Conservation (phyloP, 2,329 filamentous ascomycete species). For the Calonectria pseudoreteaudii region DNA sequence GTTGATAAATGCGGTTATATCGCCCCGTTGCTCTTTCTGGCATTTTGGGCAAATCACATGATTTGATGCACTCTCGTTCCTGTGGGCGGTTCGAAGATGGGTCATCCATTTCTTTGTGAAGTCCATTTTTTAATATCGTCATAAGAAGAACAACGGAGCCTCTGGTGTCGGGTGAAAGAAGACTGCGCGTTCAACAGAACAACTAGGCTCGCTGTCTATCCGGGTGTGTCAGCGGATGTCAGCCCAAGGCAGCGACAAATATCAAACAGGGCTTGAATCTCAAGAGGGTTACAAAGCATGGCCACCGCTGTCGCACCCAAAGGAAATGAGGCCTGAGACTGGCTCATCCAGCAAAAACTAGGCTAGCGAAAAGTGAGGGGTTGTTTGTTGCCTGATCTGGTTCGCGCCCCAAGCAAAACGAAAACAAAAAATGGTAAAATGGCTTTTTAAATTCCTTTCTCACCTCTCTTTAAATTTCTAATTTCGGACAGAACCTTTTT, state of each 20-base stretch:
- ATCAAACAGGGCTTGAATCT: neutral
- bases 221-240: neutral
- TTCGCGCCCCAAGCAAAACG: neutral
- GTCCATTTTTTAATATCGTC: neutral
- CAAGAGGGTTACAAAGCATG: neutral
- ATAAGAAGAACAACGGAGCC: neutral
- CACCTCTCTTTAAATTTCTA: neutral
- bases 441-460: neutral
- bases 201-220: neutral
- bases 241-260: neutral
- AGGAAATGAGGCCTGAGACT: no score
- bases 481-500: neutral
- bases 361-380: no score
- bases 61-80: neutral
- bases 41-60: neutral
- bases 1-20: neutral
- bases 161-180: neutral
- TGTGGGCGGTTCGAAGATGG: neutral
- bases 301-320: neutral
- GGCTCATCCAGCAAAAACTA: no score
- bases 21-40: neutral
- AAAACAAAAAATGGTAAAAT: neutral
- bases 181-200: neutral
- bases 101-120: constrained; percentile 9
- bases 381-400: no score